Evolutionary conservation across 257 asterid genomes (phyloP).

Genomic region (Solanum rostratum): DNA sequence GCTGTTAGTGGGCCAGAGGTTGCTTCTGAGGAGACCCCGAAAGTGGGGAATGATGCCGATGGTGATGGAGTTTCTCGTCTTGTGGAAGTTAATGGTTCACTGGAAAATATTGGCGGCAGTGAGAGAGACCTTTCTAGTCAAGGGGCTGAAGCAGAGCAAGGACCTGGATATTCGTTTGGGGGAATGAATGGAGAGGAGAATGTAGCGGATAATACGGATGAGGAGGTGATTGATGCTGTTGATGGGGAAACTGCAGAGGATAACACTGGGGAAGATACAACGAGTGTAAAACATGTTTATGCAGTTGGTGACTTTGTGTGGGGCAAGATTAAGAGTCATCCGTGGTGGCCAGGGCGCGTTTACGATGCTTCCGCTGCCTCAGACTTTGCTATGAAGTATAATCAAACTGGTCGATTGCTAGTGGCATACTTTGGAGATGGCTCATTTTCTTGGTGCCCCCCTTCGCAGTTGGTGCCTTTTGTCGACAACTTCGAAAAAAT

Average conservation of each 20-base stretch:
- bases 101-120: not conserved
- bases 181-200: not conserved
- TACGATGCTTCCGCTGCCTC: conserved; percentile 60
- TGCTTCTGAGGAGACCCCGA: not conserved
- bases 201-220: not conserved
- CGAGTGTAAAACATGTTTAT: conserved; percentile 13
- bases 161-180: not conserved
- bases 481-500: conserved; percentile 29
- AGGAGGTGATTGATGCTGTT: not conserved
- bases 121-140: not conserved
- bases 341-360: conserved; percentile 94
- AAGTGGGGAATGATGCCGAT: not conserved
- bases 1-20: not conserved
- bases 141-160: not conserved
- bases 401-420: conserved; percentile 37
- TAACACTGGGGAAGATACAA: not conserved
- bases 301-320: conserved; percentile 80
- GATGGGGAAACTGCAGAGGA: conserved; percentile 6
- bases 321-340: conserved; percentile 71
- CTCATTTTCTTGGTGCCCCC: conserved; percentile 68
- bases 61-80: not conserved
- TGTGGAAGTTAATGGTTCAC: not conserved
- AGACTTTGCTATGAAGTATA: conserved; percentile 32
- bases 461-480: conserved; percentile 54
- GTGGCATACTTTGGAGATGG: conserved; percentile 75